Conservation (phyloP, 2,329 filamentous ascomycete genomes). For the Pseudonectria buxi region DNA sequence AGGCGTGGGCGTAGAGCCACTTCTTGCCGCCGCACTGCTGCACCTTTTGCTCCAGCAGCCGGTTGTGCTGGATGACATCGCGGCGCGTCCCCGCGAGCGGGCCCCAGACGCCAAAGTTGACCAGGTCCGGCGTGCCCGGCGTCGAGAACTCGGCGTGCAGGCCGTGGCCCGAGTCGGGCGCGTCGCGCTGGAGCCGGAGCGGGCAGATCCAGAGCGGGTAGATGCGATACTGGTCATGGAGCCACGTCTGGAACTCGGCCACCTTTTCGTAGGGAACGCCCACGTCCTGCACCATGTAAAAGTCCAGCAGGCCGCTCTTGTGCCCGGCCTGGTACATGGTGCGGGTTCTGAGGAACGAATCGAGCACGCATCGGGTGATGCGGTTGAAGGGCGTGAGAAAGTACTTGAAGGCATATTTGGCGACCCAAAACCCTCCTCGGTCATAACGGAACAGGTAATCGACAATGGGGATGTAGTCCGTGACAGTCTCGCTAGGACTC, state of each 20-base stretch:
- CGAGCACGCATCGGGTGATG: slow-evolving; percentile 53
- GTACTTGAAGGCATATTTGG: slow-evolving; percentile 55
- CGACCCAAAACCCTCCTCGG: slow-evolving; percentile 63
- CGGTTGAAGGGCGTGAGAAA: slow-evolving; percentile 60
- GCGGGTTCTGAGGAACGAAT: slow-evolving; percentile 56
- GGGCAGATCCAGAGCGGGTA: slow-evolving; percentile 54
- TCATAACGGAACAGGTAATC: slow-evolving; percentile 70
- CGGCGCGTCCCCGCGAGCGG: slow-evolving; percentile 34
- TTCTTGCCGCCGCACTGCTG: slow-evolving; percentile 57
- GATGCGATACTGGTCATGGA: slow-evolving; percentile 37
- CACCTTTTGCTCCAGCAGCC: slow-evolving; percentile 53
- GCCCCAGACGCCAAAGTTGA: slow-evolving; percentile 62
- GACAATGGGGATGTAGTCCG: slow-evolving; percentile 52
- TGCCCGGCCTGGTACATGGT: slow-evolving; percentile 62
- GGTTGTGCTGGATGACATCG: slow-evolving; percentile 48
- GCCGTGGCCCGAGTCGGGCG: slow-evolving; percentile 36
- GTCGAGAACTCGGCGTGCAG: slow-evolving; percentile 41
- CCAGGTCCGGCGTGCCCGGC: slow-evolving; percentile 33
- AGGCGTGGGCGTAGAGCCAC: slow-evolving; percentile 64
- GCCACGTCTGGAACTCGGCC: slow-evolving; percentile 40
- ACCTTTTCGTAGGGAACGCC: slow-evolving; percentile 40
- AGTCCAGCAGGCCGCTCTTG: slow-evolving; percentile 51
- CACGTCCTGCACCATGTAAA: slow-evolving; percentile 60
- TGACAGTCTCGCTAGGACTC: slow-evolving; percentile 14
- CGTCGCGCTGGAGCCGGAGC: slow-evolving; percentile 36